A percentile compares a stretch with the other conserved stretches of the same genome.
Conservation (phyloP, 2,329 filamentous ascomycete species). For the Westerdykella ornata region DNA sequence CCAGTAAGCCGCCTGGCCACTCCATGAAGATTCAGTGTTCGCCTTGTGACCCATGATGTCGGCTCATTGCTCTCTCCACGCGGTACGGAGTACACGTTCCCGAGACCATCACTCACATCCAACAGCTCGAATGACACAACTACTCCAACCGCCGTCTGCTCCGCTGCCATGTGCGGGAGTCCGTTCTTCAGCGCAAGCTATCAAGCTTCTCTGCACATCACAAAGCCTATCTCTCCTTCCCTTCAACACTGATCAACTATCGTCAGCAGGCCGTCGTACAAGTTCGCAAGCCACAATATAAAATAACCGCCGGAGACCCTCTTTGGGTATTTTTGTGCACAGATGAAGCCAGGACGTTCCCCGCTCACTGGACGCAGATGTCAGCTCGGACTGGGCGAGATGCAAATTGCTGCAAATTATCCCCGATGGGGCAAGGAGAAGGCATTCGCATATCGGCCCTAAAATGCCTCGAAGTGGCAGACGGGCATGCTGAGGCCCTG, state of each 20-base stretch:
- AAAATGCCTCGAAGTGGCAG: slow-evolving; percentile 5
- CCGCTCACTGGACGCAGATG: slow-evolving; percentile 16
- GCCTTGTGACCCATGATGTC: no score
- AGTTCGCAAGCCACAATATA: slow-evolving; percentile 26
- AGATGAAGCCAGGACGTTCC: slow-evolving; percentile 6
- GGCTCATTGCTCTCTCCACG: neutral
- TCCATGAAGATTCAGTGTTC: no score
- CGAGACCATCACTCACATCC: slow-evolving; percentile 1
- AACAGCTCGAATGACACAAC: slow-evolving; percentile 8
- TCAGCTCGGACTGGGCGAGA: slow-evolving; percentile 8
- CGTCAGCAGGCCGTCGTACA: slow-evolving; percentile 10
- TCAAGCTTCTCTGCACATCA: slow-evolving; percentile 22
- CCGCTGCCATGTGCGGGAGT: slow-evolving; percentile 9
- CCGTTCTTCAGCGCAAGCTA: slow-evolving; percentile 8
- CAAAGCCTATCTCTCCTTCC: slow-evolving; percentile 16
- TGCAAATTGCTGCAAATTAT: slow-evolving; percentile 31
- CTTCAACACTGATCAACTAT: slow-evolving; percentile 12
- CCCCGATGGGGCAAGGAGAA: slow-evolving; percentile 21
- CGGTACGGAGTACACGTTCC: slow-evolving; percentile 8
- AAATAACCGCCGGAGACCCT: slow-evolving; percentile 31
- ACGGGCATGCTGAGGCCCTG: neutral
- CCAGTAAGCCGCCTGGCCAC: no score
- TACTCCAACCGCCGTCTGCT: slow-evolving; percentile 21
- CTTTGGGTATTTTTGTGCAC: slow-evolving; percentile 26
- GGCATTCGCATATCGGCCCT: slow-evolving; percentile 6